phyloP scores from a whole-genome alignment of 805 yeast species.

The Blastobotrys chiropterorum region DNA sequence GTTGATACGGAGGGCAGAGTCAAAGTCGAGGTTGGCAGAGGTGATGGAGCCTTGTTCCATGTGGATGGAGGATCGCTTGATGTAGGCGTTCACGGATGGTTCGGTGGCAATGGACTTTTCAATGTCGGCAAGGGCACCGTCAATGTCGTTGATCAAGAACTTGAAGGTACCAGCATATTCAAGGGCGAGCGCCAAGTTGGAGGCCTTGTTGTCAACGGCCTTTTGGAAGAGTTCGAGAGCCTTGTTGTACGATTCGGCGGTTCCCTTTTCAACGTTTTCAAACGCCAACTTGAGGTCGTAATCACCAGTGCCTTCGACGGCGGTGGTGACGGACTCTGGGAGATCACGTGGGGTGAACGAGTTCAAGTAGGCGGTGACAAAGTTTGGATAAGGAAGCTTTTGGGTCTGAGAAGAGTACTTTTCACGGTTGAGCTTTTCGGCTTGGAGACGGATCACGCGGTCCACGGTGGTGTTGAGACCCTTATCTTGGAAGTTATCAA shows the following conservation, averaged over 20 bases:
- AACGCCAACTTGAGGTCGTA: slow-evolving; percentile 61
- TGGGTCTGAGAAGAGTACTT: slow-evolving; percentile 45
- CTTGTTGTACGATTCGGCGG: slow-evolving; percentile 51
- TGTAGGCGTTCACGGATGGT: slow-evolving; percentile 72
- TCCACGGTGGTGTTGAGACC: slow-evolving; percentile 77
- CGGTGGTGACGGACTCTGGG: slow-evolving; percentile 41
- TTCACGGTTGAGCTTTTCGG: slow-evolving; percentile 64
- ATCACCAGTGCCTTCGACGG: slow-evolving; percentile 55
- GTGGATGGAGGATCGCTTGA: slow-evolving; percentile 72
- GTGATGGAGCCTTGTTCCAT: slow-evolving; percentile 69
- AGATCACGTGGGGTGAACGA: slow-evolving; percentile 62
- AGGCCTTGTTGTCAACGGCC: slow-evolving; percentile 25
- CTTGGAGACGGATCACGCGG: slow-evolving; percentile 74
- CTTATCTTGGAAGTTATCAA: slow-evolving; percentile 76
- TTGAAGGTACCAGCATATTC: slow-evolving; percentile 80
- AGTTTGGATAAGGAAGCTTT: slow-evolving; percentile 66
- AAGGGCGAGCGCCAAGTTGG: slow-evolving; percentile 59
- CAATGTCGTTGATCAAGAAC: slow-evolving; percentile 71
- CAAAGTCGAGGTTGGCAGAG: slow-evolving; percentile 61
- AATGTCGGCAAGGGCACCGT: slow-evolving; percentile 57
- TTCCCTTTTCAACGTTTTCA: slow-evolving; percentile 43
- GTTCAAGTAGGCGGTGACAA: slow-evolving; percentile 79
- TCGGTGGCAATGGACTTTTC: slow-evolving; percentile 55
- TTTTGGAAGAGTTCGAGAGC: slow-evolving; percentile 45
- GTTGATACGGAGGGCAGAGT: slow-evolving; percentile 61